Base-by-base conservation (phyloP, 2,329 filamentous ascomycete genomes). In the Botryosphaeria agaves region DNA sequence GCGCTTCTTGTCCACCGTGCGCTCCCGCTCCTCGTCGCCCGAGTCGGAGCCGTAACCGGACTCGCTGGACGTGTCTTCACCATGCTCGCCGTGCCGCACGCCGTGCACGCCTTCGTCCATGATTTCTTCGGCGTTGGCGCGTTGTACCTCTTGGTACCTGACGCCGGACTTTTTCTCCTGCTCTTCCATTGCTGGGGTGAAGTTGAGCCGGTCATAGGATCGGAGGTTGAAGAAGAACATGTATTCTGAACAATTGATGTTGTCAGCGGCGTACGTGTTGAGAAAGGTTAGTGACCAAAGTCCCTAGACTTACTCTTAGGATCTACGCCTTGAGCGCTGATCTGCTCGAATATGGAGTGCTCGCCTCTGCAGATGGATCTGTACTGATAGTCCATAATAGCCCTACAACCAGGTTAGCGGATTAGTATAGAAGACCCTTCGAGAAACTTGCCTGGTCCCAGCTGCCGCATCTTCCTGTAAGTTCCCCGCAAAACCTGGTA, bases 341-440 rank as follows among this genome's bases (percentile, higher is more conserved):
- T 72, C 46, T 79, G 76, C 23, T 71, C 83, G 42, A 79, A 89
- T 31, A 98, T 95, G 4, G 83, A 93, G 48, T 95, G 65, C 38
- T 91, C 77, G 5, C 89, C 89, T 26, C 89, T 76, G 46, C 78
- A 82, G 40, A 98, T 92, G 0, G 83, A 92, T 55, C 91, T 92
- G 63, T 89, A 98, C 49, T 95, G 89, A 47, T 93, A 95, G 49
- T 95, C 85, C 83, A 98, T 95, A 45, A 95, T 98, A 7, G 85
- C 87, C 29, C 55, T 42, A 14, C 26, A 16, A n/a, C 5, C n/a
- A 18, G 7, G 17, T 33, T 16, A 14, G 25, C 14, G 16, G 16
- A n/a, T 23, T 15, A 11, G 19, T 15, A 16, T 11, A 16, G 6
- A 20, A 12, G n/a, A 8, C 11, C 16, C 26, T 19, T 5, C 21